Percentiles rank a stretch among this genome's conserved stretches.
Evolutionary conservation across 2,329 filamentous ascomycete species (phyloP).

Genomic region (Sordariomycetes sp.): DNA sequence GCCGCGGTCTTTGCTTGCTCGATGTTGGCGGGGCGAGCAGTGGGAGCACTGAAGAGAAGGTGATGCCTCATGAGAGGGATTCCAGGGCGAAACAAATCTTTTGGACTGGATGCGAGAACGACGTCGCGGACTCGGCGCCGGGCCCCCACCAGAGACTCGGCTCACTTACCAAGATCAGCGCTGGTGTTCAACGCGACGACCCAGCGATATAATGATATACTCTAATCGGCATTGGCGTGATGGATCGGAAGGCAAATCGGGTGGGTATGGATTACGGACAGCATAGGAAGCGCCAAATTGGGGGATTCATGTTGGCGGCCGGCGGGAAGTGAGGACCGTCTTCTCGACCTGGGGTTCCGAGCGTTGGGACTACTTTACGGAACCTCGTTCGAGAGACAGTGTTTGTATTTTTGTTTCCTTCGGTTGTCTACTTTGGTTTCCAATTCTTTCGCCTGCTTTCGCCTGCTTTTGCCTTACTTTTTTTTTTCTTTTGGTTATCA

Average conservation of each 20-base stretch:
- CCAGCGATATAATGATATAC: background rate
- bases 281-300: background rate
- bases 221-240: background rate
- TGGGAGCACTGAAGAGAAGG: background rate
- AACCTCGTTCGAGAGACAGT: background rate
- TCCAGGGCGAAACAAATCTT: background rate
- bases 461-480: background rate
- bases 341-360: background rate
- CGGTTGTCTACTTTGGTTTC: background rate
- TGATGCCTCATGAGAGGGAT: background rate
- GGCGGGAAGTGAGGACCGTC: background rate
- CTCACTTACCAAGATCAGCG: background rate
- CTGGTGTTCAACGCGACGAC: background rate
- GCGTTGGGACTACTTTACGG: background rate
- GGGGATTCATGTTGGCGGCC: background rate
- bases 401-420: background rate
- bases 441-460: background rate
- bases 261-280: background rate
- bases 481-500: background rate
- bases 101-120: background rate
- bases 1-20: too few species aligned
- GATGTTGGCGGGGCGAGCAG: too few species aligned
- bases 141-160: background rate
- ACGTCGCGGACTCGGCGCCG: background rate
- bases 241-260: background rate